These are phyloP conservation scores for Pyrenula aspistea DNA, from an alignment of 495 filamentous ascomycete genomes.

Conservation along the genomic window DNA sequence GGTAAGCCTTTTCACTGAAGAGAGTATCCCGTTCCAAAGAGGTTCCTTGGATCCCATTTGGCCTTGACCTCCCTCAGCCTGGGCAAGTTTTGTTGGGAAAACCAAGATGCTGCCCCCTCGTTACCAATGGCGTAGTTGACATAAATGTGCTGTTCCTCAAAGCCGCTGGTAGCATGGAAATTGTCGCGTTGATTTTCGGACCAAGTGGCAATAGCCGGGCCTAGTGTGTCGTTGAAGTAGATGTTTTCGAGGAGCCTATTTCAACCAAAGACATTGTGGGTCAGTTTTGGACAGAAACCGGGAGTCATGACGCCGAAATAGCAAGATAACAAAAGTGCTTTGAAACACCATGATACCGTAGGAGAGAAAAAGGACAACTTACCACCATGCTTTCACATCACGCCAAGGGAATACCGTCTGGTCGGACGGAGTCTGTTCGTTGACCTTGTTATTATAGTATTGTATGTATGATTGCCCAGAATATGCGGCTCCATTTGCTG, in stretches of 20 bases:
- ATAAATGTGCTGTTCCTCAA: too few species aligned
- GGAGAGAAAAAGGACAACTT: conserved; percentile 8
- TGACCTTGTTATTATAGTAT: conserved; percentile 17
- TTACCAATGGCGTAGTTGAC: conserved; percentile 28
- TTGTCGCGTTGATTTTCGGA: neutral
- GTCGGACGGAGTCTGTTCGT: conserved; percentile 10
- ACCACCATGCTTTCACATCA: conserved; percentile 16
- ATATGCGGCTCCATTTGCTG: too few species aligned
- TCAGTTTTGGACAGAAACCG: neutral
- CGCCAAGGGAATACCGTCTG: conserved; percentile 23
- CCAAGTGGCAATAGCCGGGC: neutral
- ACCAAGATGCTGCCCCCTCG: conserved; percentile 18
- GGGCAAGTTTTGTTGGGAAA: conserved; percentile 13
- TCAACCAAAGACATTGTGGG: neutral
- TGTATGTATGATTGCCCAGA: too few species aligned
- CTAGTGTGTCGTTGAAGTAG: conserved; percentile 4
- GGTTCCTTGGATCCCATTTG: conserved; percentile 19
- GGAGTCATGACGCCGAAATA: neutral
- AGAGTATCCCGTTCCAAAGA: too few species aligned
- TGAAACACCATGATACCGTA: too few species aligned
- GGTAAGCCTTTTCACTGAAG: too few species aligned
- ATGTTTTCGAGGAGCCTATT: conserved; percentile 3
- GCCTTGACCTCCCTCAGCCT: conserved; percentile 16
- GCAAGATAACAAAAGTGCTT: too few species aligned
- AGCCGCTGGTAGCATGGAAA: neutral